phyloP scores from a whole-genome alignment of 2,329 filamentous ascomycete species.

The Exutisphaerella laricina region DNA sequence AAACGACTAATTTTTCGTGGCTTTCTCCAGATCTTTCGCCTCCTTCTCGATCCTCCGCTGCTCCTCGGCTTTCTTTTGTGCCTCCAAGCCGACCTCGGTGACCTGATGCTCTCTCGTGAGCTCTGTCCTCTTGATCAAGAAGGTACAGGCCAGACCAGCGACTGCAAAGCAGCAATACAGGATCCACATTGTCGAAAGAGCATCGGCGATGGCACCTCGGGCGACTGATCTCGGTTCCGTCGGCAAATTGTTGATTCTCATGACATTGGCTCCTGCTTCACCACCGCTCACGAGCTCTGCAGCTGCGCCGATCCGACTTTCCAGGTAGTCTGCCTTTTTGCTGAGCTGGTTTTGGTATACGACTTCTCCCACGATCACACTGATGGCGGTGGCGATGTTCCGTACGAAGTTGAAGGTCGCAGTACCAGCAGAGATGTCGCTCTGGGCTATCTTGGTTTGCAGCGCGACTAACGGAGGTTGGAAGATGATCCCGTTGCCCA shows the following conservation, averaged over 20 bases:
- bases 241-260: slow-evolving; percentile 49
- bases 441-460: slow-evolving; percentile 44
- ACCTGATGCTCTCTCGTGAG: slow-evolving; percentile 40
- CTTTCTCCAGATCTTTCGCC: not conserved
- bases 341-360: slow-evolving; percentile 38
- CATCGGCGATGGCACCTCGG: slow-evolving; percentile 37
- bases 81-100: slow-evolving; percentile 43
- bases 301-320: not conserved
- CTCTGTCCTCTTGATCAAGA: slow-evolving; percentile 37
- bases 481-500: slow-evolving; percentile 50
- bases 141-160: slow-evolving; percentile 33
- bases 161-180: slow-evolving; percentile 39
- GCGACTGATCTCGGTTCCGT: slow-evolving; percentile 40
- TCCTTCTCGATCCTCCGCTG: not conserved
- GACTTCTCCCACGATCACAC: slow-evolving; percentile 46
- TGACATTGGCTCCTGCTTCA: slow-evolving; percentile 33
- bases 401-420: slow-evolving; percentile 48
- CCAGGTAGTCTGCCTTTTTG: not conserved
- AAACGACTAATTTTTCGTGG: too few species aligned
- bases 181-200: slow-evolving; percentile 44
- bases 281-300: not conserved
- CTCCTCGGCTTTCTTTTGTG: slow-evolving; percentile 31
- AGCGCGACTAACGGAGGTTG: slow-evolving; percentile 53
- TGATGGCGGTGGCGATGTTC: slow-evolving; percentile 42
- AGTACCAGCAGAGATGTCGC: slow-evolving; percentile 48